Conservation (phyloP, 148 eudicot genomes). For the Dysphania ambrosioides region DNA sequence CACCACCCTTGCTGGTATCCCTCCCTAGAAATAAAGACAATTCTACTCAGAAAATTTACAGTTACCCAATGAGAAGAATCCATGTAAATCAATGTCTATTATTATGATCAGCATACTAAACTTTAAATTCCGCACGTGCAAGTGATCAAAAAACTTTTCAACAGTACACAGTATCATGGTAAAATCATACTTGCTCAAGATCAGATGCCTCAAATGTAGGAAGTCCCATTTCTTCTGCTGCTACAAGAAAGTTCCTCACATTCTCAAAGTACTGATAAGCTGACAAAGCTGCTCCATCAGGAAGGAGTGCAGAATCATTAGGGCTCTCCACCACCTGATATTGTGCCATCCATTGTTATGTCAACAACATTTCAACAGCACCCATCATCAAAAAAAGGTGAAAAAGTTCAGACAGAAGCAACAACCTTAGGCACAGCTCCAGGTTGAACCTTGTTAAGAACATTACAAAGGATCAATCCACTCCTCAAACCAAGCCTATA, state of each 20-base stretch:
- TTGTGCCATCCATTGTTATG: conserved; percentile 1
- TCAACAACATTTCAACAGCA: conserved; percentile 10
- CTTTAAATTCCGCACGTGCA: neutral
- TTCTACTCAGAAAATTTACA: neutral
- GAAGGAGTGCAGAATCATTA: conserved; percentile 59
- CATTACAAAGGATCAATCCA: conserved; percentile 85
- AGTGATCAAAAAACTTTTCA: conserved; percentile 1
- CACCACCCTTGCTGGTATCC: conserved; percentile 80
- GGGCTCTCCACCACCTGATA: conserved; percentile 81
- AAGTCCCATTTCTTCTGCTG: conserved; percentile 67
- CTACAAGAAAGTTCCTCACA: conserved; percentile 89
- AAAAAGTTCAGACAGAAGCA: neutral
- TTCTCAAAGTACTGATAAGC: conserved; percentile 96
- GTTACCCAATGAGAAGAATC: neutral
- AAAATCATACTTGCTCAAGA: conserved; percentile 73
- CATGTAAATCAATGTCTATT: neutral
- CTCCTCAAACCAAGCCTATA: conserved; percentile 80
- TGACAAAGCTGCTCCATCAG: conserved; percentile 96
- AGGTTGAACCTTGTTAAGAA: conserved; percentile 80
- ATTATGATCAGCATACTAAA: neutral
- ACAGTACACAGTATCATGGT: neutral
- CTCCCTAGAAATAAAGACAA: conserved; percentile 58
- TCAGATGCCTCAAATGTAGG: conserved; percentile 98
- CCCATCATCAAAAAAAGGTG: neutral
- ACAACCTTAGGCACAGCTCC: conserved; percentile 93